Conservation (phyloP, 345 rosid species). For the Trapa bicornis region DNA sequence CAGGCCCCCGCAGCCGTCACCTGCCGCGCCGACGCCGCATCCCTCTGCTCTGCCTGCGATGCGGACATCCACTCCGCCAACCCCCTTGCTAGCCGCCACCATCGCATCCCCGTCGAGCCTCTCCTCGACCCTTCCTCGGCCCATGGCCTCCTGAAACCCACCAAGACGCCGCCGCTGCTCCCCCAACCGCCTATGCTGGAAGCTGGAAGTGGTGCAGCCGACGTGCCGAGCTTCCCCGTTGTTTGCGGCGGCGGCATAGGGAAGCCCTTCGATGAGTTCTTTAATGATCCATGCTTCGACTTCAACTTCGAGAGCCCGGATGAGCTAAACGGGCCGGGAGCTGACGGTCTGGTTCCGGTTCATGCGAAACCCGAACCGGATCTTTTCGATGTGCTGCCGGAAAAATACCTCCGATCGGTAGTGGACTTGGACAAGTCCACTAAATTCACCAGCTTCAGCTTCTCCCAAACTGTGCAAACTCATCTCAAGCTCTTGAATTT, state of each 20-base stretch:
- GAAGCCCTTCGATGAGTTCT: conserved; percentile 10
- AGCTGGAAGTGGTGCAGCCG: neutral
- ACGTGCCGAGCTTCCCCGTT: neutral
- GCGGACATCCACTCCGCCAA: conserved; percentile 35
- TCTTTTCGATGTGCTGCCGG: neutral
- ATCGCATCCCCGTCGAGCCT: conserved; percentile 27
- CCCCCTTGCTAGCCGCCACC: conserved; percentile 32
- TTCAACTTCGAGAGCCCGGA: conserved; percentile 10
- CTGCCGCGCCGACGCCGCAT: conserved; percentile 37
- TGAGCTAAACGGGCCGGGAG: neutral
- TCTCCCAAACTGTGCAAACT: conserved; percentile 23
- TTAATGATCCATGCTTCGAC: conserved; percentile 17
- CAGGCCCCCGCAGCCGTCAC: conserved; percentile 33
- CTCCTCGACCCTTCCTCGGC: conserved; percentile 20
- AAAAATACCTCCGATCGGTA: conserved; percentile 9
- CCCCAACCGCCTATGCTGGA: neutral
- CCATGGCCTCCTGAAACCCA: neutral
- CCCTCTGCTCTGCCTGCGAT: conserved; percentile 28
- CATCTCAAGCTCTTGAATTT: no score
- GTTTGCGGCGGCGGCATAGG: neutral
- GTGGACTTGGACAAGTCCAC: conserved; percentile 10
- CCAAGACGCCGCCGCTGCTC: conserved; percentile 11
- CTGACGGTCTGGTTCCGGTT: conserved; percentile 21
- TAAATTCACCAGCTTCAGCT: conserved; percentile 10
- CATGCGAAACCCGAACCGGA: conserved; percentile 11